Evolutionary conservation across 1,284 basidiomycete genomes (phyloP).

Genomic region (Anthracocystis walkeri): DNA sequence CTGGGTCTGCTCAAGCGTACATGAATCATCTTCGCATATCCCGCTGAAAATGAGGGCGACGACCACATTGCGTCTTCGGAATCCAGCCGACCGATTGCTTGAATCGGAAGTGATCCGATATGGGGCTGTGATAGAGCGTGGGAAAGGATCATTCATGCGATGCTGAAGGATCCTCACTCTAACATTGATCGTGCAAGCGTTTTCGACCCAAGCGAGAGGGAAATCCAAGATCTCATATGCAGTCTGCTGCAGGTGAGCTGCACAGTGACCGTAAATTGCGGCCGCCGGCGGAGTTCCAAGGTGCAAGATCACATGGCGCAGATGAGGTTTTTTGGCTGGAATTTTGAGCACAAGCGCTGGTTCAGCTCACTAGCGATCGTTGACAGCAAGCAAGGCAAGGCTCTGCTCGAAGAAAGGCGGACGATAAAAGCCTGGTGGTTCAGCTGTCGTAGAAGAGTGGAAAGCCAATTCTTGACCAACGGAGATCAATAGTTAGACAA

Average conservation of each 20-base stretch:
- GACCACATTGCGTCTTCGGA: conserved; percentile 11
- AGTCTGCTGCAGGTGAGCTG: conserved; percentile 8
- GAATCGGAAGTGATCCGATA: conserved; percentile 1
- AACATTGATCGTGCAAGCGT: not conserved
- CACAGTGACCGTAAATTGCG: conserved; percentile 21
- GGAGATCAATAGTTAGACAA: no score
- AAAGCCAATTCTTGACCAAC: no score
- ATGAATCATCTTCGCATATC: not conserved
- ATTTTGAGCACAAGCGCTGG: not conserved
- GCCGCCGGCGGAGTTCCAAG: conserved; percentile 32
- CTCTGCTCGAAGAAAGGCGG: no score
- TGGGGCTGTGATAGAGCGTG: not conserved
- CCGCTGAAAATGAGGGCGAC: not conserved
- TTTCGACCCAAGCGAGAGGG: not conserved
- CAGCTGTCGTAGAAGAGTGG: no score
- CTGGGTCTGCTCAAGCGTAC: conserved; percentile 21
- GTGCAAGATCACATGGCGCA: conserved; percentile 20
- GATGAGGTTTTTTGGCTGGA: not conserved
- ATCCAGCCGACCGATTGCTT: conserved; percentile 6
- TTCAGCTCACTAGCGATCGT: no score
- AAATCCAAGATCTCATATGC: conserved; percentile 3
- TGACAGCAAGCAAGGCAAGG: no score
- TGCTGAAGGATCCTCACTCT: not conserved
- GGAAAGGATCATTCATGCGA: not conserved
- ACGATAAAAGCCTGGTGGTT: no score